Percentiles rank a stretch among this genome's conserved stretches.
Conservation (phyloP, 176 grass and related monocot species). For the Hordeum vulgare region DNA sequence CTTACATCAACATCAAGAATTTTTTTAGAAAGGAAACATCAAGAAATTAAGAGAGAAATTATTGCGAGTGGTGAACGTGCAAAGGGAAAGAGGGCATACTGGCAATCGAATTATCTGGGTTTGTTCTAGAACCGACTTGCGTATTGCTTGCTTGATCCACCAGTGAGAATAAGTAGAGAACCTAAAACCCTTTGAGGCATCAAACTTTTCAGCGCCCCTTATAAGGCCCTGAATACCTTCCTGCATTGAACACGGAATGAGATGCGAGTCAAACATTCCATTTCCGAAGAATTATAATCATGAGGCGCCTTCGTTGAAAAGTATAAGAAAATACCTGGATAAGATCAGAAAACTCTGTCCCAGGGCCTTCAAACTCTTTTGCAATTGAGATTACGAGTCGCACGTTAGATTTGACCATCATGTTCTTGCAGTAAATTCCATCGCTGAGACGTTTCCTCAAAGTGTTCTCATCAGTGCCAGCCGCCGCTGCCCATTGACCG, state of each 20-base stretch:
- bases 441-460: constrained; percentile 48
- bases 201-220: constrained; percentile 81
- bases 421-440: constrained; percentile 66
- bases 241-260: constrained; percentile 32
- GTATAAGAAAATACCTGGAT: constrained; percentile 60
- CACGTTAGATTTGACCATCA: constrained; percentile 79
- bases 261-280: neutral
- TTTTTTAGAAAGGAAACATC: too few relatives aligned
- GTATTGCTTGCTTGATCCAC: constrained; percentile 94
- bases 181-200: constrained; percentile 84
- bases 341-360: constrained; percentile 65
- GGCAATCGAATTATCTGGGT: constrained; percentile 76
- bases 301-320: neutral
- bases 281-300: neutral
- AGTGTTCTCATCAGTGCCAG: constrained; percentile 43
- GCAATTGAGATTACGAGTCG: constrained; percentile 90
- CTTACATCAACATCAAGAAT: neutral
- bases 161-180: constrained; percentile 95
- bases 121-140: constrained; percentile 65
- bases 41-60: neutral
- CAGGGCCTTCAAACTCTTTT: constrained; percentile 50
- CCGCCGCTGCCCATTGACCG: constrained; percentile 77
- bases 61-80: neutral
- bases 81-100: constrained; percentile 28
- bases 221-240: constrained; percentile 77